Evolutionary conservation across 495 filamentous ascomycete genomes (phyloP).

Genomic region (Talaromyces stipitatus): DNA sequence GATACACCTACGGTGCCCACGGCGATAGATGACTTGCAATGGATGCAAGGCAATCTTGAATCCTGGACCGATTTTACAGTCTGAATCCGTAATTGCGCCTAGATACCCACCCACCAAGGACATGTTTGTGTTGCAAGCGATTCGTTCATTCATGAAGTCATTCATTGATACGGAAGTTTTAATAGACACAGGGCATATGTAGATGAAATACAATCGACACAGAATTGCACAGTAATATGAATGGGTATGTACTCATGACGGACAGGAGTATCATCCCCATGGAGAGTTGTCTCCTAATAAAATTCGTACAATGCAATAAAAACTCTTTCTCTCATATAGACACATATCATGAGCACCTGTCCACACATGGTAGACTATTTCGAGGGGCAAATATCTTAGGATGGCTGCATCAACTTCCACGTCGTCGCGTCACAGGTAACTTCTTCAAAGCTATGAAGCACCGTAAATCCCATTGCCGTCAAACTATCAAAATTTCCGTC

Average conservation of each 20-base stretch:
- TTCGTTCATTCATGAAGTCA: not conserved
- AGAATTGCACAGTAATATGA: not conserved
- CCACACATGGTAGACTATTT: not conserved
- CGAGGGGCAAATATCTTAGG: not conserved
- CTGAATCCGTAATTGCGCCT: too few relatives aligned
- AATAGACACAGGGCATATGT: not conserved
- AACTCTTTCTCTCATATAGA: not conserved
- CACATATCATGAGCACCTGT: not conserved
- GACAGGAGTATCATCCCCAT: not conserved
- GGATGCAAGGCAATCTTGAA: not conserved
- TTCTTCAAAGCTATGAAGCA: constrained; percentile 72
- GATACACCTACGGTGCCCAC: not conserved
- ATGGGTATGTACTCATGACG: not conserved
- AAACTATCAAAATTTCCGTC: constrained; percentile 66
- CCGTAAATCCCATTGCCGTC: constrained; percentile 66
- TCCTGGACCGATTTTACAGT: not conserved
- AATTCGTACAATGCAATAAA: not conserved
- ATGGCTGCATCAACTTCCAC: constrained; percentile 49
- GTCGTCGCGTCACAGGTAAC: constrained; percentile 67
- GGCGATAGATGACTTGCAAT: not conserved
- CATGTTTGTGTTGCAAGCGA: not conserved
- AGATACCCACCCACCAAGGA: too few relatives aligned
- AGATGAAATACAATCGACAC: not conserved
- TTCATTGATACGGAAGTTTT: not conserved
- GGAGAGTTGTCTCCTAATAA: too few relatives aligned